These are phyloP conservation scores for Ilyonectria destructans DNA, from an alignment of 2,329 filamentous ascomycete genomes.

Conservation along the genomic window DNA sequence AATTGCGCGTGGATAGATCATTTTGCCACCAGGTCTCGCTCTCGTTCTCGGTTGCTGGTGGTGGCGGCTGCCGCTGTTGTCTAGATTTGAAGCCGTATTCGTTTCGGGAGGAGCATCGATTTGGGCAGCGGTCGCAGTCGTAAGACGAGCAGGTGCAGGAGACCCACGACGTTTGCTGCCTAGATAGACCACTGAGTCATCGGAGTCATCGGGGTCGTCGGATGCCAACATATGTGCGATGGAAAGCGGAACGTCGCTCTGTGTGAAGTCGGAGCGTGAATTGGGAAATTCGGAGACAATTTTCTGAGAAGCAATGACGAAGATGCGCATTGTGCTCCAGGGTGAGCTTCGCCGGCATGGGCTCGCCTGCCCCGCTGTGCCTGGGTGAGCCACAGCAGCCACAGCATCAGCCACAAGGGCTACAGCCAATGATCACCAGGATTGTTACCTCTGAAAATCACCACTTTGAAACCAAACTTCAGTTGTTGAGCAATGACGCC, in stretches of 20 bases:
- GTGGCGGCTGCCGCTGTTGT: not conserved
- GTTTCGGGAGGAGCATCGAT: not conserved
- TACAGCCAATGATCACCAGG: no score
- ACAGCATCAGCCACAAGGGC: no score
- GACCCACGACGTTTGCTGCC: not conserved
- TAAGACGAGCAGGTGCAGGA: not conserved
- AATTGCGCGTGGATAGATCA: not conserved
- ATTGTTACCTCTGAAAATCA: no score
- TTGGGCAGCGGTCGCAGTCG: not conserved
- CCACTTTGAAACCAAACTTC: no score
- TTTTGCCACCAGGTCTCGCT: not conserved
- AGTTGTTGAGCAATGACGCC: no score
- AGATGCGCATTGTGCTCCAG: no score
- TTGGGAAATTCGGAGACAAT: not conserved
- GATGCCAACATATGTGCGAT: not conserved
- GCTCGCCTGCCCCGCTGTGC: no score
- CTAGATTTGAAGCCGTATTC: not conserved
- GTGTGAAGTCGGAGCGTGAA: not conserved
- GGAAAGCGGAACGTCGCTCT: not conserved
- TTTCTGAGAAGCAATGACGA: not conserved
- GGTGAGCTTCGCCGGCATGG: no score
- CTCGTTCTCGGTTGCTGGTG: not conserved
- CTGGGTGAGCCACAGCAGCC: no score
- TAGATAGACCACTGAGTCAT: not conserved
- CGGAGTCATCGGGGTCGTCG: not conserved